These are phyloP conservation scores for Dactylellina cionopaga DNA, from an alignment of 2,329 filamentous ascomycete species.

Conservation along the genomic window DNA sequence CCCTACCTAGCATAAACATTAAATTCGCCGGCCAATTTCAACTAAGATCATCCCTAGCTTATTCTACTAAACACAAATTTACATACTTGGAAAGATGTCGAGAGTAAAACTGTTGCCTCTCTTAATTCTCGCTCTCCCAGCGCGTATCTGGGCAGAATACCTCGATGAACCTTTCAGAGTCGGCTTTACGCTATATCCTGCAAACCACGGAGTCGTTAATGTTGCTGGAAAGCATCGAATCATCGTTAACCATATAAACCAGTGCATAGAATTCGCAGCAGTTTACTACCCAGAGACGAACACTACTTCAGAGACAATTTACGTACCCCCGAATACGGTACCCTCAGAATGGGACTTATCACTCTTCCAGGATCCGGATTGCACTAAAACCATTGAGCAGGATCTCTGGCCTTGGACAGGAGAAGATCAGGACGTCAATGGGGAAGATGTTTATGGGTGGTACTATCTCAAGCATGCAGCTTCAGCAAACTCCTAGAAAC, in stretches of 20 bases:
- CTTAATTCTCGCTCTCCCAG: neutral
- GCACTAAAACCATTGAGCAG: constrained; percentile 11
- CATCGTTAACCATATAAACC: neutral
- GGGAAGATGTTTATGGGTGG: neutral
- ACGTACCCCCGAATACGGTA: constrained; percentile 3
- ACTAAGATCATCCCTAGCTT: constrained; percentile 7
- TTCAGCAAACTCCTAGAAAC: no score
- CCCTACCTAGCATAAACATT: neutral
- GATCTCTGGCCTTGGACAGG: constrained; percentile 33
- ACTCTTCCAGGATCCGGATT: constrained; percentile 21
- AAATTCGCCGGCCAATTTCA: neutral
- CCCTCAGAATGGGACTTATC: neutral
- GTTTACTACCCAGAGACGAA: constrained; percentile 3
- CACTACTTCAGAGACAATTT: constrained; percentile 9
- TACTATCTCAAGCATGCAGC: constrained; percentile 10
- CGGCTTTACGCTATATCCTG: constrained; percentile 18
- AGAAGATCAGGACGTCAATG: neutral
- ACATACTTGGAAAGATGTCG: neutral
- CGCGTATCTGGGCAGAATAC: neutral
- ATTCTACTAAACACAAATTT: no score
- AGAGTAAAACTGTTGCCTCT: neutral
- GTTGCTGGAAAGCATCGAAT: neutral
- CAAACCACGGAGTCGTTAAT: constrained; percentile 5
- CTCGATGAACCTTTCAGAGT: neutral
- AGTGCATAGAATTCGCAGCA: constrained; percentile 12